Conservation (phyloP, 139 green algal species). For the Ettlia oleoabundans region DNA sequence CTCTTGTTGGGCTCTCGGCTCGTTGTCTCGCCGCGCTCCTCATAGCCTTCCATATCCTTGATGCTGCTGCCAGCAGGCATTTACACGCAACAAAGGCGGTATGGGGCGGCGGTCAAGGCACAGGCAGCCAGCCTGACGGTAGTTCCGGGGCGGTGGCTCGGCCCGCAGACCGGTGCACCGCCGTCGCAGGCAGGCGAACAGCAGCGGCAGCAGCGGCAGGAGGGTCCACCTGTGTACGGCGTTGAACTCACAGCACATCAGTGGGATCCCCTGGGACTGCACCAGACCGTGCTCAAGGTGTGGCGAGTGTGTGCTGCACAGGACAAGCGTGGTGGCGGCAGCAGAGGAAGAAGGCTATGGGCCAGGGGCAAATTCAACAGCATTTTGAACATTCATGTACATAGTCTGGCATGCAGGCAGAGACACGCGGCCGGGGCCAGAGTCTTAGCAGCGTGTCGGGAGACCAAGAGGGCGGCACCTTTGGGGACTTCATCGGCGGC, state of each 20-base stretch:
- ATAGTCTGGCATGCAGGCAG: no score
- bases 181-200: background rate
- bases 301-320: no score
- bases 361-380: no score
- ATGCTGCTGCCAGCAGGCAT: background rate
- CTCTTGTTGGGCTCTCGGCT: no score
- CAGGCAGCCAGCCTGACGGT: constrained; percentile 21
- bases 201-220: constrained; percentile 20
- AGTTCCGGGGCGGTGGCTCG: constrained; percentile 35
- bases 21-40: no score
- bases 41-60: background rate
- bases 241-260: constrained; percentile 51
- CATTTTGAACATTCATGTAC: no score
- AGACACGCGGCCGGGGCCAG: background rate
- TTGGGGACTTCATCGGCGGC: constrained; percentile 65
- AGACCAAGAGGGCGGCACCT: constrained; percentile 11
- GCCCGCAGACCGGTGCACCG: background rate
- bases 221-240: constrained; percentile 35
- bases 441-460: background rate
- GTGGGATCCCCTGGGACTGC: constrained; percentile 47
- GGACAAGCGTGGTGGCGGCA: no score
- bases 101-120: background rate
- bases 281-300: constrained; percentile 27
- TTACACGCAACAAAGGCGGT: background rate
- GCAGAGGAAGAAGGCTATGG: no score